Percentiles rank a stretch among this genome's conserved stretches.
phyloP scores from a whole-genome alignment of 495 filamentous ascomycete species.

The Cercophora newfieldiana region DNA sequence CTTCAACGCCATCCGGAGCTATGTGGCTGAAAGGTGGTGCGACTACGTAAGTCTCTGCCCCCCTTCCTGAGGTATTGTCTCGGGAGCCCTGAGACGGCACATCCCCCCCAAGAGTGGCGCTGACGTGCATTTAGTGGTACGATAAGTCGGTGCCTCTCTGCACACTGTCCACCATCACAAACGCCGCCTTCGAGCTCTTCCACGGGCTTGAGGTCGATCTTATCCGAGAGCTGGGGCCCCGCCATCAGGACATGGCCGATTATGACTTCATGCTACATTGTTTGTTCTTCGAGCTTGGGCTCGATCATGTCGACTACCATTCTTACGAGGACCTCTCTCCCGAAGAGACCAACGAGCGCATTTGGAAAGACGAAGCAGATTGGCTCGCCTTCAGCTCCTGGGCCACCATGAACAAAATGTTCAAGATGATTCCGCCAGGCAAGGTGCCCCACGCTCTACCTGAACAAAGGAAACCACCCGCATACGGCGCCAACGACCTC shows the following conservation, averaged over 20 bases:
- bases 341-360: background rate
- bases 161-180: slow-evolving; percentile 31
- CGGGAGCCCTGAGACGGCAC: too few species aligned
- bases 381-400: slow-evolving; percentile 24
- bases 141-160: slow-evolving; percentile 22
- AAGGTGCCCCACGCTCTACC: slow-evolving; percentile 20
- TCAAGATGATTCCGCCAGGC: slow-evolving; percentile 12
- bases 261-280: slow-evolving; percentile 30
- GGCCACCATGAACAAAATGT: slow-evolving; percentile 4
- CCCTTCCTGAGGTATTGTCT: too few species aligned
- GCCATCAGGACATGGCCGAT: slow-evolving; percentile 15
- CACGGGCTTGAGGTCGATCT: slow-evolving; percentile 34
- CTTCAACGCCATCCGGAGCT: slow-evolving; percentile 34
- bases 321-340: slow-evolving; percentile 15
- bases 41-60: too few species aligned
- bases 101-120: too few species aligned
- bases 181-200: slow-evolving; percentile 36
- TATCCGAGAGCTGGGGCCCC: slow-evolving; percentile 10
- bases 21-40: slow-evolving; percentile 31
- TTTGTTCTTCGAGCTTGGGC: slow-evolving; percentile 25
- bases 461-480: slow-evolving; percentile 1
- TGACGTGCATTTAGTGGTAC: too few species aligned
- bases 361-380: slow-evolving; percentile 21
- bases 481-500: slow-evolving; percentile 23
- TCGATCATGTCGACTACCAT: slow-evolving; percentile 33